phyloP scores from a whole-genome alignment of 78 protist species.

The Reticulomyxa filosa region DNA sequence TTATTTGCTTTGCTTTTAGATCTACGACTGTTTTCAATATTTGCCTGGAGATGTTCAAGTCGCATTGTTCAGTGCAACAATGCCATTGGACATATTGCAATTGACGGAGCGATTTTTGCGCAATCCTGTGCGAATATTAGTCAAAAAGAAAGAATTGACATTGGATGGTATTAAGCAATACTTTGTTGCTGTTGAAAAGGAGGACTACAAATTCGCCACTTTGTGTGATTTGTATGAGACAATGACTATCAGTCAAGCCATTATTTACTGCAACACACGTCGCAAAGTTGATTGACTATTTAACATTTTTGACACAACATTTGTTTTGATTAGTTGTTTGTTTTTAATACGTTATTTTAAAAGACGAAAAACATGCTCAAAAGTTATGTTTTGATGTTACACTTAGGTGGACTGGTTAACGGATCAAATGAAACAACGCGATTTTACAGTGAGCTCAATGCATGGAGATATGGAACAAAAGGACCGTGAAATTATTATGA shows the following conservation, averaged over 20 bases:
- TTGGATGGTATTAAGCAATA: slow-evolving; percentile 97
- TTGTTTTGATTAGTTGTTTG: no score
- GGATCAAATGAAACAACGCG: slow-evolving; percentile 39
- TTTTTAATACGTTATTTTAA: no score
- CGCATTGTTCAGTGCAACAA: slow-evolving; percentile 90
- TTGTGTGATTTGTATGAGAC: slow-evolving; percentile 95
- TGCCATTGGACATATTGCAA: slow-evolving; percentile 85
- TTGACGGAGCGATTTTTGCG: slow-evolving; percentile 87
- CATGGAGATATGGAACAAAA: slow-evolving; percentile 90
- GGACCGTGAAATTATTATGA: slow-evolving; percentile 85
- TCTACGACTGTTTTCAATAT: slow-evolving; percentile 83
- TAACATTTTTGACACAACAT: no score
- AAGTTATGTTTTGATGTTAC: no score
- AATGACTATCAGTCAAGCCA: slow-evolving; percentile 78
- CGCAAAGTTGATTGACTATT: slow-evolving; percentile 68
- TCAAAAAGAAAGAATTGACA: slow-evolving; percentile 73
- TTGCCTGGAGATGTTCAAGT: slow-evolving; percentile 77
- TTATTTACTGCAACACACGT: slow-evolving; percentile 85
- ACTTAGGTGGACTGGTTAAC: slow-evolving; percentile 87
- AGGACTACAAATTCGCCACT: slow-evolving; percentile 90
- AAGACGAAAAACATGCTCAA: no score
- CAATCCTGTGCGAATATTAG: slow-evolving; percentile 74
- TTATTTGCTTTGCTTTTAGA: slow-evolving; percentile 9
- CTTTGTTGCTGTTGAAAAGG: slow-evolving; percentile 71
- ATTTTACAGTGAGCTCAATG: slow-evolving; percentile 76